These are phyloP conservation scores for Saprolegnia parasitica DNA, from an alignment of 352 stramenopile genomes.

Conservation along the genomic window DNA sequence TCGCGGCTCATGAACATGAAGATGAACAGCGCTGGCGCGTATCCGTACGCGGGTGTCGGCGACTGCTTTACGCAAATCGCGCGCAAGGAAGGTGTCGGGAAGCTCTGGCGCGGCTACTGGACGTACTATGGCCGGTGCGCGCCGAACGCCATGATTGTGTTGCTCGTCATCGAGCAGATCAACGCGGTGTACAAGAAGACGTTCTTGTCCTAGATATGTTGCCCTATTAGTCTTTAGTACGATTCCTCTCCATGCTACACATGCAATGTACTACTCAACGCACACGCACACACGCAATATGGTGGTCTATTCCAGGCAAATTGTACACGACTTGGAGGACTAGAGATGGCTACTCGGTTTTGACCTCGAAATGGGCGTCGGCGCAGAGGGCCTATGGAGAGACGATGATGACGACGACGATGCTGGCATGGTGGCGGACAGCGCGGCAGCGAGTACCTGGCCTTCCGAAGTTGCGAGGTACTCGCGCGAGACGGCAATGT, in stretches of 20 bases:
- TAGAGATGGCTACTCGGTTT: too few relatives aligned
- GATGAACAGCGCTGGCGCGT: slow-evolving; percentile 78
- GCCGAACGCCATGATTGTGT: slow-evolving; percentile 99
- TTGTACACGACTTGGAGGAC: too few relatives aligned
- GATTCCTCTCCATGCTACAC: neutral
- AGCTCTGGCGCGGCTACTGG: slow-evolving; percentile 97
- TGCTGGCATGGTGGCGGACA: neutral
- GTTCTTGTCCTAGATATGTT: slow-evolving; percentile 33
- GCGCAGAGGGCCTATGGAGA: neutral
- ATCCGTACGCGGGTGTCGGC: slow-evolving; percentile 93
- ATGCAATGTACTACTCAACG: too few relatives aligned
- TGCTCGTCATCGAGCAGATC: slow-evolving; percentile 96
- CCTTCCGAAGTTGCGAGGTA: slow-evolving; percentile 60
- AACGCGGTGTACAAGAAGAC: slow-evolving; percentile 82
- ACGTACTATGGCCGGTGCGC: slow-evolving; percentile 98
- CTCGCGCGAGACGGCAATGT: slow-evolving; percentile 62
- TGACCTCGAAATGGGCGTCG: too few relatives aligned
- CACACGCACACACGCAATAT: too few relatives aligned
- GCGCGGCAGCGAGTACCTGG: slow-evolving; percentile 32
- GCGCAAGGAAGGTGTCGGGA: slow-evolving; percentile 91
- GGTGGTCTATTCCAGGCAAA: too few relatives aligned
- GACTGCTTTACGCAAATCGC: slow-evolving; percentile 95
- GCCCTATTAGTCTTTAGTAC: neutral
- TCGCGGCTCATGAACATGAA: slow-evolving; percentile 98
- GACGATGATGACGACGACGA: neutral